phyloP scores from a whole-genome alignment of 768 basidiomycete species.

The Mycena latifolia region DNA sequence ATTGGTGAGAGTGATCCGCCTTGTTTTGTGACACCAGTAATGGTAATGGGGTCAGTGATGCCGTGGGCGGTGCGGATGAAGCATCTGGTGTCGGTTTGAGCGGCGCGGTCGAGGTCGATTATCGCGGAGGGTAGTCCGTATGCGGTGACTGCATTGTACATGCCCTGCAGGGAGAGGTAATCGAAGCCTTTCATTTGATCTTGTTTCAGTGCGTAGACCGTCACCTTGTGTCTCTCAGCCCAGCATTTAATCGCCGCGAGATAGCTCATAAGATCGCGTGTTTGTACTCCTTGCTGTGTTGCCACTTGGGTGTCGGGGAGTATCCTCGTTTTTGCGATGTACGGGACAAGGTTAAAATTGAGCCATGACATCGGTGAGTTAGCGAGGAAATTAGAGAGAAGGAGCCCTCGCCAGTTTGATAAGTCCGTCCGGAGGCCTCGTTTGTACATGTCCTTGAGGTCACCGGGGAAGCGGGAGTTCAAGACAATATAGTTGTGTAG shows the following conservation, averaged over 20 bases:
- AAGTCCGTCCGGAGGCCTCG: too few species aligned
- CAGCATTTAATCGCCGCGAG: conserved; percentile 33
- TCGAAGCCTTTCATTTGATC: too few species aligned
- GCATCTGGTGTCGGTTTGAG: conserved; percentile 31
- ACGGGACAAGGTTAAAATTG: too few species aligned
- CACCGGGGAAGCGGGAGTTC: conserved; percentile 29
- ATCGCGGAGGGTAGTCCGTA: conserved; percentile 35
- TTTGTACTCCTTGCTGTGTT: conserved; percentile 33
- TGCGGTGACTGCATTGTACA: conserved; percentile 38
- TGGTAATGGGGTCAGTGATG: too few species aligned
- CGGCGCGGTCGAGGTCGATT: conserved; percentile 33
- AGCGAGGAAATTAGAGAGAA: conserved; percentile 30
- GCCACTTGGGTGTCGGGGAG: too few species aligned
- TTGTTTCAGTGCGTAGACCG: conserved; percentile 34
- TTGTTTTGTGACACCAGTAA: too few species aligned
- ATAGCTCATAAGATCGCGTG: conserved; percentile 32
- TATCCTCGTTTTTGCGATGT: too few species aligned
- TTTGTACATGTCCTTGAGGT: conserved; percentile 43
- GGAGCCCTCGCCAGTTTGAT: too few species aligned
- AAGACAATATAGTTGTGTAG: too few species aligned
- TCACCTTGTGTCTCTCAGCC: conserved; percentile 14
- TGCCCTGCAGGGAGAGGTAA: conserved; percentile 34
- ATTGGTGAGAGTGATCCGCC: too few species aligned
- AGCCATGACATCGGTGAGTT: neutral
- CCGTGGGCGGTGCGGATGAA: too few species aligned